A percentile compares a stretch with the other conserved stretches of the same genome.
These are phyloP conservation scores for Pyrenophora teres DNA, from an alignment of 2,329 filamentous ascomycete species.

Conservation along the genomic window DNA sequence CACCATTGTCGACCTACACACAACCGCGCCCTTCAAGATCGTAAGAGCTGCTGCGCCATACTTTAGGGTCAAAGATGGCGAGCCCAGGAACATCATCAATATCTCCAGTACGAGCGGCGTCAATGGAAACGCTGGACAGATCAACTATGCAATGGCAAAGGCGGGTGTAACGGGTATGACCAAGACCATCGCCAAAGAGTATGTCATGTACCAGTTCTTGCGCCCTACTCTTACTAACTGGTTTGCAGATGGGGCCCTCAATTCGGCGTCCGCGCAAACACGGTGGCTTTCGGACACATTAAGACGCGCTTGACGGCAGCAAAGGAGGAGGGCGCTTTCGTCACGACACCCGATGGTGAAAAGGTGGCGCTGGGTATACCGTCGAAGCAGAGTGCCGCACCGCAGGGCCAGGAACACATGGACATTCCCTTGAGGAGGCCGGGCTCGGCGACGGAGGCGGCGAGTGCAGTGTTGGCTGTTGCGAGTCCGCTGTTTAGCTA, in stretches of 20 bases:
- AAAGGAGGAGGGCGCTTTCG: constrained; percentile 82
- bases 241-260: constrained; percentile 70
- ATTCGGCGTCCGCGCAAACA: constrained; percentile 83
- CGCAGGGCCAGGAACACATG: constrained; percentile 49
- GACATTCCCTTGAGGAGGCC: constrained; percentile 81
- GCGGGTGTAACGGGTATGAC: constrained; percentile 81
- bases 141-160: constrained; percentile 86
- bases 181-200: constrained; percentile 86
- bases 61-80: constrained; percentile 84
- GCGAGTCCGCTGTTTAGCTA: constrained; percentile 83
- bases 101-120: constrained; percentile 81
- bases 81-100: constrained; percentile 78
- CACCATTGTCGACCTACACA: constrained; percentile 81
- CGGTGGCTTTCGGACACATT: constrained; percentile 83
- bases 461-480: constrained; percentile 74
- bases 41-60: constrained; percentile 78
- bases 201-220: constrained; percentile 10
- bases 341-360: constrained; percentile 73
- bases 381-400: constrained; percentile 50
- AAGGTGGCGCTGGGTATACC: constrained; percentile 52
- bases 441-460: constrained; percentile 79
- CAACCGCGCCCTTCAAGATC: constrained; percentile 83
- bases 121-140: constrained; percentile 88
- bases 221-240: constrained; percentile 4
- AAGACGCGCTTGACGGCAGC: constrained; percentile 78